Conservation (phyloP, 2,329 filamentous ascomycete species). For the Aspergillus sp. region DNA sequence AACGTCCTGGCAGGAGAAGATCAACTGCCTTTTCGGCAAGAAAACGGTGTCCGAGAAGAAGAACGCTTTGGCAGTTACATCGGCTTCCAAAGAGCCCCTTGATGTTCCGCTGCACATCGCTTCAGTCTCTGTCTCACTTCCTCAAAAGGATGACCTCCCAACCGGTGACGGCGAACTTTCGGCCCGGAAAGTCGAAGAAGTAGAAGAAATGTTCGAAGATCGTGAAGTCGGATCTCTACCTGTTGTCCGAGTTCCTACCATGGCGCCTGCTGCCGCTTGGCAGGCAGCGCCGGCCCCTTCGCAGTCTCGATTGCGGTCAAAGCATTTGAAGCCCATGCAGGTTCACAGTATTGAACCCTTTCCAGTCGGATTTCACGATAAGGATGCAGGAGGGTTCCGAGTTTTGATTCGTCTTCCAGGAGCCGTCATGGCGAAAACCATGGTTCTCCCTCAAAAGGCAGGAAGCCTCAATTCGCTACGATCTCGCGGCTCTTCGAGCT, state of each 20-base stretch:
- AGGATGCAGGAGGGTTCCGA: slow-evolving; percentile 35
- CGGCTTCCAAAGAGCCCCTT: slow-evolving; percentile 65
- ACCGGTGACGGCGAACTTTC: slow-evolving; percentile 49
- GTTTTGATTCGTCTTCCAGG: slow-evolving; percentile 51
- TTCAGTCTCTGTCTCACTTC: slow-evolving; percentile 71
- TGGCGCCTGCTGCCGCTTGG: slow-evolving; percentile 64
- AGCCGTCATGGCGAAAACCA: slow-evolving; percentile 41
- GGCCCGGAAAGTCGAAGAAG: slow-evolving; percentile 71
- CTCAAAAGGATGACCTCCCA: slow-evolving; percentile 41
- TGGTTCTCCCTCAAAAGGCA: slow-evolving; percentile 39
- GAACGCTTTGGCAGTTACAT: slow-evolving; percentile 60
- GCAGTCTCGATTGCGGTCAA: slow-evolving; percentile 36
- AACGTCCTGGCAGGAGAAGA: slow-evolving; percentile 73
- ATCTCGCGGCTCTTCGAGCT: slow-evolving; percentile 26
- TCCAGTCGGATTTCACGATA: slow-evolving; percentile 40
- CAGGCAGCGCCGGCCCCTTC: slow-evolving; percentile 50
- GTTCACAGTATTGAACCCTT: slow-evolving; percentile 49
- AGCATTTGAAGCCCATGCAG: slow-evolving; percentile 57
- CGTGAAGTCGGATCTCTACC: slow-evolving; percentile 79
- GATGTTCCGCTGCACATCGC: slow-evolving; percentile 55
- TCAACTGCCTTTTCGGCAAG: slow-evolving; percentile 76
- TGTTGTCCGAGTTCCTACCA: slow-evolving; percentile 64
- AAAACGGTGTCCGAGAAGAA: slow-evolving; percentile 52
- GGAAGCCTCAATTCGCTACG: slow-evolving; percentile 22
- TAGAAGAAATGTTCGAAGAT: slow-evolving; percentile 78